Conservation (phyloP, 495 filamentous ascomycete species). For the Xylaria intraflava region DNA sequence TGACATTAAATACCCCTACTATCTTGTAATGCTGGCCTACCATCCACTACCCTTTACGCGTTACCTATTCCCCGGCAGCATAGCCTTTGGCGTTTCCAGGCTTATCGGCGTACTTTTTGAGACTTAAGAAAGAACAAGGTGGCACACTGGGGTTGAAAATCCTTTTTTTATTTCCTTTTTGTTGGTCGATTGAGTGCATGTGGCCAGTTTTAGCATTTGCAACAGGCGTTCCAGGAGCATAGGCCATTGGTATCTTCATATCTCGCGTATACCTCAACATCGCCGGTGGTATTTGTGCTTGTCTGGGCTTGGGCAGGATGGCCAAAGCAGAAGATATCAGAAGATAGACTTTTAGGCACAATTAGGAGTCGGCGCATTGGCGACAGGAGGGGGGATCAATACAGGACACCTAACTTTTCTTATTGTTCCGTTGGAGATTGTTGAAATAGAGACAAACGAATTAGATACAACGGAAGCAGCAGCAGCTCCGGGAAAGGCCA, state of each 20-base stretch:
- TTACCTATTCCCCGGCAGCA: constrained; percentile 19
- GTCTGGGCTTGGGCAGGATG: neutral
- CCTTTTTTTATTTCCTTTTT: neutral
- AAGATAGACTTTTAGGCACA: constrained; percentile 2
- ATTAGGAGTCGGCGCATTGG: constrained; percentile 6
- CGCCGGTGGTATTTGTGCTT: constrained; percentile 3
- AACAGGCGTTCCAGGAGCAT: constrained; percentile 11
- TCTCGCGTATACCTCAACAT: constrained; percentile 10
- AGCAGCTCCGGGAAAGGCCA: neutral
- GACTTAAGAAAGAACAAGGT: neutral
- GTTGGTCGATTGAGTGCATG: neutral
- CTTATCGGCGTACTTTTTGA: constrained; percentile 10
- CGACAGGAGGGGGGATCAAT: neutral
- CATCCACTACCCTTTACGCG: constrained; percentile 7
- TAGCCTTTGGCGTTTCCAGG: constrained; percentile 22
- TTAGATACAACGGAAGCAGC: constrained; percentile 2
- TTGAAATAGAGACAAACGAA: neutral
- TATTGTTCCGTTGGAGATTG: neutral
- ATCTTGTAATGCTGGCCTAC: constrained; percentile 6
- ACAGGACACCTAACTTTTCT: neutral
- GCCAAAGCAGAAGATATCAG: constrained; percentile 4
- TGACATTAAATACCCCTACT: neutral
- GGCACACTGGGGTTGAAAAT: neutral
- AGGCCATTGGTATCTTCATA: neutral
- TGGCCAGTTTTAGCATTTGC: constrained; percentile 10